A percentile compares a stretch with the other conserved stretches of the same genome.
phyloP scores from a whole-genome alignment of 176 grass and related monocot genomes.

The Carex scoparia region DNA sequence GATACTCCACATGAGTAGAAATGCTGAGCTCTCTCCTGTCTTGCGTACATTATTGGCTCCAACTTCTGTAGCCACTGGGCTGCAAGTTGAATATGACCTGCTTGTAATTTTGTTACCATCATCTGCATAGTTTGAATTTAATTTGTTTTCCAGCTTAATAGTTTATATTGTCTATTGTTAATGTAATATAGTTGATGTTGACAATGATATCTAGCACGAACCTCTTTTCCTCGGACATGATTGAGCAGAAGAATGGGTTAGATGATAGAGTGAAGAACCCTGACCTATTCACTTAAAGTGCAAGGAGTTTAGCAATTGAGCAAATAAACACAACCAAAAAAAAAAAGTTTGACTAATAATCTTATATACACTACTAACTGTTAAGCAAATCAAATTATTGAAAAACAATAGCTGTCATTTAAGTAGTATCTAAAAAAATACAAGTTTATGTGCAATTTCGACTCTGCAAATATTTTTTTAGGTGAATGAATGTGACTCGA shows the following conservation, averaged over 20 bases:
- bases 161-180: conserved; percentile 17
- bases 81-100: conserved; percentile 70
- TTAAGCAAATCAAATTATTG: background rate
- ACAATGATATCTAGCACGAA: background rate
- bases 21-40: conserved; percentile 63
- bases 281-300: background rate
- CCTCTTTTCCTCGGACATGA: background rate
- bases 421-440: background rate
- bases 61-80: conserved; percentile 63
- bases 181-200: background rate
- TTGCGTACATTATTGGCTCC: conserved; percentile 57
- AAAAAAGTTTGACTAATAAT: background rate
- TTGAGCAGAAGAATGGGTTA: background rate
- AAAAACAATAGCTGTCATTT: conserved; percentile 1
- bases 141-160: background rate
- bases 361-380: background rate
- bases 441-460: background rate
- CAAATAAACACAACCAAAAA: background rate
- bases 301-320: background rate
- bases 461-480: conserved; percentile 28
- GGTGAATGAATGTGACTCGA: conserved; percentile 68
- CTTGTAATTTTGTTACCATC: conserved; percentile 45
- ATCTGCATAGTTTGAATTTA: conserved; percentile 6
- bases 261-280: background rate
- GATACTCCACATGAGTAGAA: conserved; percentile 71